A percentile compares a stretch with the other conserved stretches of the same genome.
Evolutionary conservation across 345 rosid species (phyloP).

Genomic region (Capsella bursapastoris): DNA sequence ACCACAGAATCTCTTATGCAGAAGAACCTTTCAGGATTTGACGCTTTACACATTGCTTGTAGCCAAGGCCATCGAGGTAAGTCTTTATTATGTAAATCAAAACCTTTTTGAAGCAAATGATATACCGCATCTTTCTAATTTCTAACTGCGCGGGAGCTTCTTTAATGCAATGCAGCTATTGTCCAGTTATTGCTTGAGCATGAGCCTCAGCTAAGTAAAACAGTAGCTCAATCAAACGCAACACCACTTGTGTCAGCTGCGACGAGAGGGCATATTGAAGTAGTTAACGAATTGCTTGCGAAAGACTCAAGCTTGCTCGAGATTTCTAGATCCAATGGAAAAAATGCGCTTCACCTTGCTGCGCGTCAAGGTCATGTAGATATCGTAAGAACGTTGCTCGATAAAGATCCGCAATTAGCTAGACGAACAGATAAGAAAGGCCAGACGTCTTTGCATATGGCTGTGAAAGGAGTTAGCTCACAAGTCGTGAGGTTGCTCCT

Average conservation of each 20-base stretch:
- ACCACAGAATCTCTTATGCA: slow-evolving; percentile 61
- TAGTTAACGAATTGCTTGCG: slow-evolving; percentile 65
- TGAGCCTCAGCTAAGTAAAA: slow-evolving; percentile 68
- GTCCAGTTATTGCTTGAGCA: slow-evolving; percentile 72
- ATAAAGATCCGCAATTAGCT: slow-evolving; percentile 73
- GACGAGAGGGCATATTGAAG: slow-evolving; percentile 67
- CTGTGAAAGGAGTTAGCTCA: slow-evolving; percentile 83
- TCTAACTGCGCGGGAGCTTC: neutral
- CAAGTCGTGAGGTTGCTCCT: slow-evolving; percentile 75
- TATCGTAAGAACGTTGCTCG: slow-evolving; percentile 70
- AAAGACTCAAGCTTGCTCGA: slow-evolving; percentile 69
- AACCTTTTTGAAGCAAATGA: neutral
- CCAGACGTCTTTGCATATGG: slow-evolving; percentile 96
- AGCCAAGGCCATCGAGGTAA: slow-evolving; percentile 85
- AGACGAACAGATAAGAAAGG: slow-evolving; percentile 90
- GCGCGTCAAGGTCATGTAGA: slow-evolving; percentile 91
- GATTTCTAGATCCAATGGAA: slow-evolving; percentile 72
- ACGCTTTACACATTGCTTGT: slow-evolving; percentile 83
- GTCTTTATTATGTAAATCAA: neutral
- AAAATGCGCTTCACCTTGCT: slow-evolving; percentile 89
- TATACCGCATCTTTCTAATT: neutral
- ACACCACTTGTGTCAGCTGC: slow-evolving; percentile 91
- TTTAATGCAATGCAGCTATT: slow-evolving; percentile 59
- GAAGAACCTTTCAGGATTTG: slow-evolving; percentile 74
- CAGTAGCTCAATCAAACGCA: slow-evolving; percentile 78